These are phyloP conservation scores for Xylaria curta DNA, from an alignment of 495 filamentous ascomycete genomes.

Conservation along the genomic window DNA sequence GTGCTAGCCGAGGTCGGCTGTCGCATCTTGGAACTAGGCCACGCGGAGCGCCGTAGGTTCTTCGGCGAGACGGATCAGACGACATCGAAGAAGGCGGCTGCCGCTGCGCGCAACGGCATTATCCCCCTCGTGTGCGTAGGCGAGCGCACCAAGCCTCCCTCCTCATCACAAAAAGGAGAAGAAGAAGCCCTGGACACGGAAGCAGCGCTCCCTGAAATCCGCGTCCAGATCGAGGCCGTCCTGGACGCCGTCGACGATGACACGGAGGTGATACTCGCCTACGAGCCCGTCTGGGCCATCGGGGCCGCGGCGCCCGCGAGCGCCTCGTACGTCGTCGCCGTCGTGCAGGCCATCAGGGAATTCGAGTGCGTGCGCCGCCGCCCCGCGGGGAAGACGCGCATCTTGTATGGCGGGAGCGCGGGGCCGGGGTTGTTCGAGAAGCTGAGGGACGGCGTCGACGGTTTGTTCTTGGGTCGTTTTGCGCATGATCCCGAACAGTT, in stretches of 20 bases:
- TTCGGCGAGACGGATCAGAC: slow-evolving; percentile 74
- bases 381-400: slow-evolving; percentile 58
- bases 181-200: slow-evolving; percentile 48
- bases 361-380: slow-evolving; percentile 49
- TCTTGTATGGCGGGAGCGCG: slow-evolving; percentile 82
- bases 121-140: slow-evolving; percentile 82
- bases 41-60: slow-evolving; percentile 74
- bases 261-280: slow-evolving; percentile 78
- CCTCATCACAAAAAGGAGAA: slow-evolving; percentile 17
- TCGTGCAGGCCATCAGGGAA: slow-evolving; percentile 66
- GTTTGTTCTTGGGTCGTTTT: slow-evolving; percentile 82
- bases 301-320: slow-evolving; percentile 74
- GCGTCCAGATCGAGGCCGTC: slow-evolving; percentile 65
- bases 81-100: slow-evolving; percentile 69
- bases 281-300: slow-evolving; percentile 92
- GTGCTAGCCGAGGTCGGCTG: slow-evolving; percentile 69
- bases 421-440: slow-evolving; percentile 74
- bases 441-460: slow-evolving; percentile 72
- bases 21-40: slow-evolving; percentile 75
- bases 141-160: slow-evolving; percentile 53
- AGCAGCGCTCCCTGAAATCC: slow-evolving; percentile 69
- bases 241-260: slow-evolving; percentile 62
- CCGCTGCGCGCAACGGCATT: slow-evolving; percentile 69
- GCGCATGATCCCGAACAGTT: slow-evolving; percentile 76
- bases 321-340: slow-evolving; percentile 72